Percentiles rank a stretch among this genome's conserved stretches.
phyloP scores from a whole-genome alignment of 2,329 filamentous ascomycete genomes.

The Cryphonectria parasitica region DNA sequence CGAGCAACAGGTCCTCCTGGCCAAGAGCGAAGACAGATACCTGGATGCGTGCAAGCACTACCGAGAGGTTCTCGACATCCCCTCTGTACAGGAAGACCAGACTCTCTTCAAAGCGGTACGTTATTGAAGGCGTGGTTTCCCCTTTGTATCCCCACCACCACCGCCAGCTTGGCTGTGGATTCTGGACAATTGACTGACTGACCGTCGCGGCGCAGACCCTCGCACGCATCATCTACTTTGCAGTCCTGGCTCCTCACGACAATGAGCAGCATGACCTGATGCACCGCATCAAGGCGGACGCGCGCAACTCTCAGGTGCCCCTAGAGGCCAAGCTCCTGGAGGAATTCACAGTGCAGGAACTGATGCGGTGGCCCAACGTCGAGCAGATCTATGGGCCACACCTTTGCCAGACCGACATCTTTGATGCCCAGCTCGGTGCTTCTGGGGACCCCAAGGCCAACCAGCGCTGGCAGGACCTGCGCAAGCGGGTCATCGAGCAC shows the following conservation, averaged over 20 bases:
- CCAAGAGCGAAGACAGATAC: slow-evolving; percentile 97
- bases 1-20: slow-evolving; percentile 93
- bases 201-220: slow-evolving; percentile 63
- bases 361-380: slow-evolving; percentile 98
- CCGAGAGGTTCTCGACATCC: slow-evolving; percentile 92
- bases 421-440: slow-evolving; percentile 67
- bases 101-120: slow-evolving; percentile 39
- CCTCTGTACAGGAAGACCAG: slow-evolving; percentile 89
- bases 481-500: slow-evolving; percentile 98
- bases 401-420: slow-evolving; percentile 87
- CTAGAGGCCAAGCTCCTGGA: slow-evolving; percentile 86
- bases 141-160: neutral
- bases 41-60: slow-evolving; percentile 98
- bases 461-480: slow-evolving; percentile 89
- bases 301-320: slow-evolving; percentile 76
- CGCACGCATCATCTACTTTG: slow-evolving; percentile 95
- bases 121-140: neutral
- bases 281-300: slow-evolving; percentile 86
- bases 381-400: slow-evolving; percentile 87
- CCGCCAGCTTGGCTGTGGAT: too few species aligned
- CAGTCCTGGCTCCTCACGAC: slow-evolving; percentile 94
- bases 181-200: neutral
- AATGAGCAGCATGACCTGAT: slow-evolving; percentile 98
- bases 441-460: slow-evolving; percentile 79
- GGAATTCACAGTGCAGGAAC: slow-evolving; percentile 90